These are phyloP conservation scores for Penicillium thymicola DNA, from an alignment of 2,329 filamentous ascomycete genomes.

Conservation along the genomic window DNA sequence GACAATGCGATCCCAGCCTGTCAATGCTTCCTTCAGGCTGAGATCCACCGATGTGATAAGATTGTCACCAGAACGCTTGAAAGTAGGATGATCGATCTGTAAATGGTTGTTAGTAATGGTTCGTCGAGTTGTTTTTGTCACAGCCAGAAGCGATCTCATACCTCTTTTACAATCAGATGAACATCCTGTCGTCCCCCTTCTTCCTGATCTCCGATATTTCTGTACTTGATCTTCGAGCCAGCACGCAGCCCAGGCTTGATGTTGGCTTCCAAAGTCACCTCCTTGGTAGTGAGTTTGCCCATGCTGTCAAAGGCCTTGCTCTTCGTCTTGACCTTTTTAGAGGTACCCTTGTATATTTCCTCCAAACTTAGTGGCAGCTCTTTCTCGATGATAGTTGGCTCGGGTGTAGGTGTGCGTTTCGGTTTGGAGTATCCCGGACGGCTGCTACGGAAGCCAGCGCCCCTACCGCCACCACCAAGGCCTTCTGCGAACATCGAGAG, in stretches of 20 bases:
- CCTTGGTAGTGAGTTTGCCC: constrained; percentile 80
- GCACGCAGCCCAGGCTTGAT: constrained; percentile 96
- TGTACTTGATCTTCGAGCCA: constrained; percentile 97
- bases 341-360: constrained; percentile 79
- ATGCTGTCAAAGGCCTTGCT: constrained; percentile 84
- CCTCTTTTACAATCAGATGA: constrained; percentile 92
- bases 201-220: constrained; percentile 94
- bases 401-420: constrained; percentile 59
- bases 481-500: constrained; percentile 51
- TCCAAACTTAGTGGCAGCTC: constrained; percentile 77
- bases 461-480: constrained; percentile 36
- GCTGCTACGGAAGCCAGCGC: constrained; percentile 31
- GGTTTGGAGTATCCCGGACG: constrained; percentile 26
- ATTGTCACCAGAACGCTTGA: constrained; percentile 84
- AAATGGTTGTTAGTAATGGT: constrained; percentile 41
- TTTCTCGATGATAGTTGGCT: constrained; percentile 87
- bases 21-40: constrained; percentile 87
- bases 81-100: constrained; percentile 82
- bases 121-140: neutral
- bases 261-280: constrained; percentile 88
- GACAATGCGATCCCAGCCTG: constrained; percentile 89
- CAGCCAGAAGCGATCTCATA: constrained; percentile 46
- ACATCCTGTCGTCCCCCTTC: constrained; percentile 94
- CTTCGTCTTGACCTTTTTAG: constrained; percentile 98
- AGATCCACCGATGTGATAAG: constrained; percentile 75